A percentile compares a stretch with the other conserved stretches of the same genome.
Conservation (phyloP, 139 green algal species). For the Astrephomene gubernaculifera region DNA sequence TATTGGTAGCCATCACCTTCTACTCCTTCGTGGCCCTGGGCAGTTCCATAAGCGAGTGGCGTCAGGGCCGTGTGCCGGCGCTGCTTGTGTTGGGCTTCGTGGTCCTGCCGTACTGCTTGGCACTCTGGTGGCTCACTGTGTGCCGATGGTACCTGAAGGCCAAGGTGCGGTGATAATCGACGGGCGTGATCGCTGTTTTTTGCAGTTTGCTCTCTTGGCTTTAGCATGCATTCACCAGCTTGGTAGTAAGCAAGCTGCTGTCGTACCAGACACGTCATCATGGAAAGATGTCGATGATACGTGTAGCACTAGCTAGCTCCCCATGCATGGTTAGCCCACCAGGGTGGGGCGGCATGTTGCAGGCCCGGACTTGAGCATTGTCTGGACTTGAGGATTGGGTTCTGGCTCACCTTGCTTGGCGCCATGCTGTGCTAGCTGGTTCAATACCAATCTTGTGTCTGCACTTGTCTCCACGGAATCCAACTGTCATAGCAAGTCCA, state of each 20-base stretch:
- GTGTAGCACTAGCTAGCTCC: too few relatives aligned
- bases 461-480: too few relatives aligned
- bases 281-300: background rate
- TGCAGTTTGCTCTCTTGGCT: background rate
- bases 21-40: conserved; percentile 38
- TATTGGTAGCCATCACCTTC: conserved; percentile 48
- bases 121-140: background rate
- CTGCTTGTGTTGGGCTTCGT: background rate
- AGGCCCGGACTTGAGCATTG: too few relatives aligned
- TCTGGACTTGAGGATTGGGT: too few relatives aligned
- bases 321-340: too few relatives aligned
- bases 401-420: too few relatives aligned
- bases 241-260: background rate
- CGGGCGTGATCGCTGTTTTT: too few relatives aligned
- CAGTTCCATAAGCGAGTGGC: background rate
- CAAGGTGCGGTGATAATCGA: background rate
- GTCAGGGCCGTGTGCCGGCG: background rate
- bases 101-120: background rate
- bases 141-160: background rate
- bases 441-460: too few relatives aligned
- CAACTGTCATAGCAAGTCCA: too few relatives aligned
- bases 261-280: background rate
- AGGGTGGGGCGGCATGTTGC: too few relatives aligned
- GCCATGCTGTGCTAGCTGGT: too few relatives aligned
- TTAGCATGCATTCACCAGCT: background rate